These are phyloP conservation scores for Botrytis fabae DNA, from an alignment of 2,329 filamentous ascomycete species.

Conservation along the genomic window DNA sequence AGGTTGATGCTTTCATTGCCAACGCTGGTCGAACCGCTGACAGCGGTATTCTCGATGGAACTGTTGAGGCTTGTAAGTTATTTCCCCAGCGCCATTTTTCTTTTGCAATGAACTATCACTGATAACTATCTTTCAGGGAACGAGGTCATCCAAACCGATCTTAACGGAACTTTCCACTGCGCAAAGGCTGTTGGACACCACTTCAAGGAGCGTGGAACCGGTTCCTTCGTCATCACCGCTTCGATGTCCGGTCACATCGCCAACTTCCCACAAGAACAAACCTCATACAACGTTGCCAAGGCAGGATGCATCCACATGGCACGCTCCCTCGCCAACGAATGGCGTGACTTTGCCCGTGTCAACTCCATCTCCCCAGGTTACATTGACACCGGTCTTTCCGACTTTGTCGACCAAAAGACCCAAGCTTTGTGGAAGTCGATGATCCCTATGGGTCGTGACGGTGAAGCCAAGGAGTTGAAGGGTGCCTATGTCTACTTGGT, in stretches of 20 bases:
- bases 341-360: slow-evolving; percentile 67
- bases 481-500: slow-evolving; percentile 54
- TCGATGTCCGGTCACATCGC: slow-evolving; percentile 59
- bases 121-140: slow-evolving; percentile 44
- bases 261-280: slow-evolving; percentile 64
- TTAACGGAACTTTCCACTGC: slow-evolving; percentile 66
- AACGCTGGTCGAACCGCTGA: slow-evolving; percentile 72
- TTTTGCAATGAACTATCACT: not conserved
- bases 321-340: slow-evolving; percentile 65
- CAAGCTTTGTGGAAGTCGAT: slow-evolving; percentile 60
- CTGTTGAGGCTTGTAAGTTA: slow-evolving; percentile 58
- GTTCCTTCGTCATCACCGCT: slow-evolving; percentile 66
- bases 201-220: slow-evolving; percentile 65
- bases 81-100: not conserved
- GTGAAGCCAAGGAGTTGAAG: slow-evolving; percentile 63
- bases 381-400: slow-evolving; percentile 63
- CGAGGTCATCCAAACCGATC: slow-evolving; percentile 63
- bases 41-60: slow-evolving; percentile 66
- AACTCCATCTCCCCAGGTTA: slow-evolving; percentile 69
- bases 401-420: slow-evolving; percentile 60
- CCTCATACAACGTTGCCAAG: slow-evolving; percentile 65
- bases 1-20: slow-evolving; percentile 67
- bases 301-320: slow-evolving; percentile 66
- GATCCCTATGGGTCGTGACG: slow-evolving; percentile 60
- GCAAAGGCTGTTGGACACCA: slow-evolving; percentile 67